These are phyloP conservation scores for Solioccasus polychromus DNA, from an alignment of 768 basidiomycete species.

Conservation along the genomic window DNA sequence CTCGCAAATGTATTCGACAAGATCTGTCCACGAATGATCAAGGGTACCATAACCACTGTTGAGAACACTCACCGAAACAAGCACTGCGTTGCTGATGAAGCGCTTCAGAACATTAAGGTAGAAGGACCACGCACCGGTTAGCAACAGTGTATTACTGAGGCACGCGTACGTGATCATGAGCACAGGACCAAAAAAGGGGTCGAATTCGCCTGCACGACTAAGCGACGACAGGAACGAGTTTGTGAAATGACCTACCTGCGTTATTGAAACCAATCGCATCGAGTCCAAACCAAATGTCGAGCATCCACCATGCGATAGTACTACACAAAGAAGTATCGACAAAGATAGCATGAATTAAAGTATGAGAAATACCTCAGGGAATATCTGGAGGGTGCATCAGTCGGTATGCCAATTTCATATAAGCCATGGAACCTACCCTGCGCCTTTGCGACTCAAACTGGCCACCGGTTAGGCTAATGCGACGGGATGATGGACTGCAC, in stretches of 20 bases:
- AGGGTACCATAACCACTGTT: background rate
- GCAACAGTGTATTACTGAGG: conserved; percentile 85
- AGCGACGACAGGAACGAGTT: background rate
- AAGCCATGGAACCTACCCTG: conserved; percentile 41
- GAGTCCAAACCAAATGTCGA: conserved; percentile 92
- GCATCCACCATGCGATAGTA: conserved; percentile 91
- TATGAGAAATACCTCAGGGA: conserved; percentile 33
- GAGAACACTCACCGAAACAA: conserved; percentile 63
- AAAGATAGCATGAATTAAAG: background rate
- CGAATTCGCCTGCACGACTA: conserved; percentile 59
- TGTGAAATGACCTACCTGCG: conserved; percentile 54
- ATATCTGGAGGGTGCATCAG: conserved; percentile 23
- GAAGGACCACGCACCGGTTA: conserved; percentile 63
- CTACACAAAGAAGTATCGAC: conserved; percentile 25
- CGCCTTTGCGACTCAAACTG: conserved; percentile 62
- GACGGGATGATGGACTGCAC: conserved; percentile 33
- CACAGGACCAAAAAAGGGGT: conserved; percentile 86
- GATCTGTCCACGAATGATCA: conserved; percentile 52
- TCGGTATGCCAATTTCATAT: too few relatives aligned
- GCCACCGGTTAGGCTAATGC: conserved; percentile 5
- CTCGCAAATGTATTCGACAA: conserved; percentile 93
- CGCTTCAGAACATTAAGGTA: background rate
- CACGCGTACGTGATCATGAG: conserved; percentile 90
- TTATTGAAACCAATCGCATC: conserved; percentile 87
- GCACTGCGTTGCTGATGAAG: conserved; percentile 43